Percentiles rank a stretch among this genome's conserved stretches.
Evolutionary conservation across 1,284 basidiomycete genomes (phyloP).

Genomic region (Moesziomyces sp.): DNA sequence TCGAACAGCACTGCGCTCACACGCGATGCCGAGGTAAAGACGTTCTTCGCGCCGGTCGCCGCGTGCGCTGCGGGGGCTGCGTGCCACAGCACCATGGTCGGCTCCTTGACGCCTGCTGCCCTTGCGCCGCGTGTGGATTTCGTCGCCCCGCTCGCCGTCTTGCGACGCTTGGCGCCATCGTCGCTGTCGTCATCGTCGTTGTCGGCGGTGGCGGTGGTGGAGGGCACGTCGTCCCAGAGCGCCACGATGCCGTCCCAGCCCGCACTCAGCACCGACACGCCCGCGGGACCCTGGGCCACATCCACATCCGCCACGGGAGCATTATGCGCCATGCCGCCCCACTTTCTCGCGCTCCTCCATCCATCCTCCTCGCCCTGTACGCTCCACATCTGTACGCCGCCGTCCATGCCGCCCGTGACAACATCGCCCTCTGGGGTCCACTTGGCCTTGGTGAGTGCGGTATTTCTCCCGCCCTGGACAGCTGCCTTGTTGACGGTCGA

Average conservation of each 20-base stretch:
- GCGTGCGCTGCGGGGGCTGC: slow-evolving; percentile 14
- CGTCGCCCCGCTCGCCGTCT: slow-evolving; percentile 24
- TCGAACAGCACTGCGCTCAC: slow-evolving; percentile 46
- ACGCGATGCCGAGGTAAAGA: slow-evolving; percentile 50
- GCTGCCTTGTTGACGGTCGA: slow-evolving; percentile 48
- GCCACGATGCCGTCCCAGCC: slow-evolving; percentile 63
- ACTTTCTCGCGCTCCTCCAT: slow-evolving; percentile 30
- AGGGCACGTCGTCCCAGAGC: slow-evolving; percentile 52
- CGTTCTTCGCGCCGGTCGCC: slow-evolving; percentile 31
- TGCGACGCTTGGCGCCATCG: slow-evolving; percentile 23
- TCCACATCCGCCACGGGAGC: slow-evolving; percentile 49
- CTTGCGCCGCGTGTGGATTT: not conserved
- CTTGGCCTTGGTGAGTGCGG: slow-evolving; percentile 77
- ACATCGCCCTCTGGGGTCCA: slow-evolving; percentile 71
- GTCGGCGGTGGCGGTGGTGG: slow-evolving; percentile 7
- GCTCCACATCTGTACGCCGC: slow-evolving; percentile 71
- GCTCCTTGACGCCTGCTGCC: slow-evolving; percentile 19
- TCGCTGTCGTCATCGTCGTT: slow-evolving; percentile 28
- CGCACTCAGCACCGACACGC: slow-evolving; percentile 40
- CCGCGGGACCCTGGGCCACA: slow-evolving; percentile 14
- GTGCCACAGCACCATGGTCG: slow-evolving; percentile 38
- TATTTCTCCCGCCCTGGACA: slow-evolving; percentile 47
- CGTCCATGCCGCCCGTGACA: slow-evolving; percentile 84
- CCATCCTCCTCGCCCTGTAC: slow-evolving; percentile 4
- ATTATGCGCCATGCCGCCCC: slow-evolving; percentile 43